A percentile compares a stretch with the other conserved stretches of the same genome.
Evolutionary conservation across 495 filamentous ascomycete species (phyloP).

Genomic region (Corynascus novoguineensis): DNA sequence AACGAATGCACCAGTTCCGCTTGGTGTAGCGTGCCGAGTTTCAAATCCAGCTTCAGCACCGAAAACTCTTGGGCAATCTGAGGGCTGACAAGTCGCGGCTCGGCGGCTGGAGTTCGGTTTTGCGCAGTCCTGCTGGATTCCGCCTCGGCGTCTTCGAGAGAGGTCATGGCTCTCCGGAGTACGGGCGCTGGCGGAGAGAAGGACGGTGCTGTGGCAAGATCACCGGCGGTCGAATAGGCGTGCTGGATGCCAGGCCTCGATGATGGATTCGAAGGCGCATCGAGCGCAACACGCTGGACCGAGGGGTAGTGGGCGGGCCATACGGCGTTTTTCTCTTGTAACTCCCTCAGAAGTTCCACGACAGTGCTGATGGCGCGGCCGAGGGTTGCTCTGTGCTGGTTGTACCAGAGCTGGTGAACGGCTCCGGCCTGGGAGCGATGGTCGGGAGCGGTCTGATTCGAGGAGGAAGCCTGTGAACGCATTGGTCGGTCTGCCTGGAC

Average conservation of each 20-base stretch:
- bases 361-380: slow-evolving; percentile 78
- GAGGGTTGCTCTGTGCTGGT: slow-evolving; percentile 81
- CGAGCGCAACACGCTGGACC: slow-evolving; percentile 56
- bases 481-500: slow-evolving; percentile 63
- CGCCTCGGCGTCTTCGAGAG: slow-evolving; percentile 54
- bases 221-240: slow-evolving; percentile 42
- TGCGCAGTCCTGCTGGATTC: slow-evolving; percentile 70
- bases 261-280: slow-evolving; percentile 35
- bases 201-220: slow-evolving; percentile 21
- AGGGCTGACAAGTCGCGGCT: slow-evolving; percentile 76
- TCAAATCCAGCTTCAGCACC: slow-evolving; percentile 88
- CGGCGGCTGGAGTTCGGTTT: slow-evolving; percentile 44
- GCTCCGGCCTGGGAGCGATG: slow-evolving; percentile 40
- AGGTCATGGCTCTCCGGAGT: slow-evolving; percentile 69
- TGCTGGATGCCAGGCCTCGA: slow-evolving; percentile 51
- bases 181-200: slow-evolving; percentile 37
- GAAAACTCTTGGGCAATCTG: slow-evolving; percentile 96
- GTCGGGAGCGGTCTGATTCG: slow-evolving; percentile 29
- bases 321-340: slow-evolving; percentile 80
- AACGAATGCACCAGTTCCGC: slow-evolving; percentile 93
- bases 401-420: slow-evolving; percentile 59
- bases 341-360: slow-evolving; percentile 67
- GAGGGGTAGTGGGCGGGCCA: slow-evolving; percentile 97
- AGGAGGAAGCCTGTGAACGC: slow-evolving; percentile 24
- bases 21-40: slow-evolving; percentile 78